Base-by-base conservation (phyloP, 2,329 filamentous ascomycete species). In the Colletotrichum trifolii region DNA sequence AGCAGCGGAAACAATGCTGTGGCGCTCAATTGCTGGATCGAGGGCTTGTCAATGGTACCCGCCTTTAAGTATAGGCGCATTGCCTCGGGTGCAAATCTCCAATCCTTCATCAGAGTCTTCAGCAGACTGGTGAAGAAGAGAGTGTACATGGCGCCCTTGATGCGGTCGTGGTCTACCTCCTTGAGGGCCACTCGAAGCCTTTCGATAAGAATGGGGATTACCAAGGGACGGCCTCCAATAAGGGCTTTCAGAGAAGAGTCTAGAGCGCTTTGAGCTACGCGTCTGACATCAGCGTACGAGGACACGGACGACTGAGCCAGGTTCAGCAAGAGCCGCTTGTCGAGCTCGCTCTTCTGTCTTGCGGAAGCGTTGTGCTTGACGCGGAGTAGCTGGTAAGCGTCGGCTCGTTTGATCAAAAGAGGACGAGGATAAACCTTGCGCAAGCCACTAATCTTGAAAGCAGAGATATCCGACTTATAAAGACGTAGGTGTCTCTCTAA, bases 71-170 rank as follows among this genome's bases (percentile, higher is more conserved):
- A 99, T 8, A 96, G 84, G 57, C 90, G 89, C 81, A 99, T 92
- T 53, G 97, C 82, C n/a, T 91, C 87, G 1, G 96, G 96, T 0
- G 96, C 93, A 76, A 94, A 97, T 43, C 94, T 91, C 96, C 96
- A 99, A 75, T 99, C 94, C 59, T 92, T 90, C 50, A 93, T 88
- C 49, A 97, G 87, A 0, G 95, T 96, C 79, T 94, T 96, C 6
- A 94, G 86, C 40, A 99, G 81, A 66, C 92, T 96, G 10, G 95
- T 94, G 71, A 95, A 96, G 15, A 98, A 82, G 35, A 99, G 80
- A 0, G 94, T 94, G 75, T 96, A 98, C 82, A 99, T 89, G 40
- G 91, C 92, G 39, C 96, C 96, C 78, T 99, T 99, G 77, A 99
- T 97, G 12, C 93, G 88, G 67, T 96, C 92, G 74, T 94, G 93